Conservation (phyloP, 495 filamentous ascomycete genomes). For the Gamarada debralockiae region DNA sequence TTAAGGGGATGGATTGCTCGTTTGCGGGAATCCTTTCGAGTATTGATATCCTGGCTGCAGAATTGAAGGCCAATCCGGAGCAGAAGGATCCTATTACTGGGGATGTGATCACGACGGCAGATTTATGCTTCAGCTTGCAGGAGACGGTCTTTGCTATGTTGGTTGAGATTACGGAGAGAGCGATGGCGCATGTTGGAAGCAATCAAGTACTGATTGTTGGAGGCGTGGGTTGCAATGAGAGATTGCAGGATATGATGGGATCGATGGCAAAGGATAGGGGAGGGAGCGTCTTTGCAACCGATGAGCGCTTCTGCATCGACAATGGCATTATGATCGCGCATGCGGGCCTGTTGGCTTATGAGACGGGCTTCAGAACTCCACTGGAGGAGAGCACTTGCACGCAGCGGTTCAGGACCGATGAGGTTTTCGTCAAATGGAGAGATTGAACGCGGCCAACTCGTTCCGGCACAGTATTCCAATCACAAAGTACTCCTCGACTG, state of each 20-base stretch:
- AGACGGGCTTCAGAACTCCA: conserved; percentile 69
- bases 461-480: too few species aligned
- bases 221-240: conserved; percentile 96
- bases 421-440: conserved; percentile 89
- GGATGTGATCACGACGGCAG: conserved; percentile 64
- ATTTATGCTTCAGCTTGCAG: conserved; percentile 91
- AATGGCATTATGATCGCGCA: conserved; percentile 99
- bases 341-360: conserved; percentile 81
- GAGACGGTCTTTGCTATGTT: conserved; percentile 96
- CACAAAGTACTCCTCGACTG: too few species aligned
- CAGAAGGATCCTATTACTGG: conserved; percentile 34
- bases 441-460: conserved; percentile 41
- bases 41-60: conserved; percentile 71
- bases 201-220: conserved; percentile 91
- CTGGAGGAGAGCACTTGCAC: conserved; percentile 85
- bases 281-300: conserved; percentile 88
- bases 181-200: conserved; percentile 95
- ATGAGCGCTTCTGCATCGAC: conserved; percentile 97
- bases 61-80: conserved; percentile 47
- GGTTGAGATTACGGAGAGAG: conserved; percentile 96
- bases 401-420: conserved; percentile 92
- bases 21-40: conserved; percentile 87
- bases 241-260: conserved; percentile 97
- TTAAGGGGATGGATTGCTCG: conserved; percentile 97
- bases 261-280: conserved; percentile 89